Percentiles rank a stretch among this genome's conserved stretches.
Conservation (phyloP, 306 rosid species). For the Sesbania bispinosa region DNA sequence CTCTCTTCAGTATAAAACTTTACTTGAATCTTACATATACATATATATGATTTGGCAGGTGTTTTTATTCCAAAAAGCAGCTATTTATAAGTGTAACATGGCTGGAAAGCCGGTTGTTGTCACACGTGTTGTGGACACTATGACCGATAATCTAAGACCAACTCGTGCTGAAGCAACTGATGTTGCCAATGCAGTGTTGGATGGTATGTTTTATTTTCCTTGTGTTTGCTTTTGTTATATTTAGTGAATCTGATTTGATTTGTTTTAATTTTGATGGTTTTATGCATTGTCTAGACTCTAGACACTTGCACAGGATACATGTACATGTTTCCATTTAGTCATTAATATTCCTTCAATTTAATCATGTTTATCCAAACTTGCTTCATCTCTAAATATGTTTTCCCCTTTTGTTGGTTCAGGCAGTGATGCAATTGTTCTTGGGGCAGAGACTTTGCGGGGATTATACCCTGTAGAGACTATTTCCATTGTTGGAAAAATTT, state of each 20-base stretch:
- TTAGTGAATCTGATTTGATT: background rate
- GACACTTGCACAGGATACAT: background rate
- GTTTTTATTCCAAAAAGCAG: constrained; percentile 90
- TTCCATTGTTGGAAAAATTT: constrained; percentile 81
- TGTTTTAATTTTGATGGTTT: background rate
- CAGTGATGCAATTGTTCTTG: constrained; percentile 92
- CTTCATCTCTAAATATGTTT: constrained; percentile 3
- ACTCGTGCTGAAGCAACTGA: constrained; percentile 99
- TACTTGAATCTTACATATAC: background rate
- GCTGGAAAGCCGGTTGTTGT: constrained; percentile 97
- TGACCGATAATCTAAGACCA: constrained; percentile 96
- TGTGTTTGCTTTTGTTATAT: background rate
- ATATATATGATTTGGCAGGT: constrained; percentile 51
- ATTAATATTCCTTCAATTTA: constrained; percentile 16
- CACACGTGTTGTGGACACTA: constrained; percentile 94
- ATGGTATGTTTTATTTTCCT: constrained; percentile 48
- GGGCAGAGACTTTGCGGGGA: constrained; percentile 95
- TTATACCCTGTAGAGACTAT: constrained; percentile 89
- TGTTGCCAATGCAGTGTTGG: constrained; percentile 98
- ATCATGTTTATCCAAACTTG: constrained; percentile 2
- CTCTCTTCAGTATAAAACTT: background rate
- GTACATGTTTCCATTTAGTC: background rate
- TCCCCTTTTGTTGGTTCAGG: constrained; percentile 47
- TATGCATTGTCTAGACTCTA: background rate
- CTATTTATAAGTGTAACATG: constrained; percentile 97